A percentile compares a stretch with the other conserved stretches of the same genome.
These are phyloP conservation scores for Alectoria sarmentosa DNA, from an alignment of 495 filamentous ascomycete species.

Conservation along the genomic window DNA sequence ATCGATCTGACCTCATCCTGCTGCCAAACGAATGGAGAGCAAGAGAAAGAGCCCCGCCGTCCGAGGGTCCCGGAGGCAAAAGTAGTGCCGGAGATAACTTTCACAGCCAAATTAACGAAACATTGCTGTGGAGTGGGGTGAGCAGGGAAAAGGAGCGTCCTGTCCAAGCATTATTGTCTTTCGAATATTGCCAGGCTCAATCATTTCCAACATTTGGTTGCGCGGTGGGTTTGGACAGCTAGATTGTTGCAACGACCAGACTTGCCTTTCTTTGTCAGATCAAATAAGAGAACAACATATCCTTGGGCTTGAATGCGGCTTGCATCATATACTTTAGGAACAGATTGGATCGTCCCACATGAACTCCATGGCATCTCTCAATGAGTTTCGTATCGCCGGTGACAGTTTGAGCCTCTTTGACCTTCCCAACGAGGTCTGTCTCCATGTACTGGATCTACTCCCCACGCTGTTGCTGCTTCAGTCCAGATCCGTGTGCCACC, in stretches of 20 bases:
- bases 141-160: no score
- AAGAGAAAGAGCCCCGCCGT: no score
- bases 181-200: no score
- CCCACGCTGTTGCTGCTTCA: conserved; percentile 54
- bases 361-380: conserved; percentile 13
- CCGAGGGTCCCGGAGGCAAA: no score
- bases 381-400: not conserved
- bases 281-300: no score
- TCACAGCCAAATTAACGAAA: no score
- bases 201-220: no score
- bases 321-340: not conserved
- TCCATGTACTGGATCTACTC: conserved; percentile 51
- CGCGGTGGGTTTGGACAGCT: no score
- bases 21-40: not conserved
- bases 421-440: conserved; percentile 26
- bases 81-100: conserved; percentile 9
- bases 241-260: no score
- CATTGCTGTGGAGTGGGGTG: no score
- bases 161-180: no score
- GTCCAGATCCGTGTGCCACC: conserved; percentile 53
- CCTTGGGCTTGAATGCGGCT: not conserved
- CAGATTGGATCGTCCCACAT: not conserved
- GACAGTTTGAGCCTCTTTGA: conserved; percentile 14
- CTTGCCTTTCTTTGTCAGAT: no score
- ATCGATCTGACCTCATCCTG: not conserved